Conservation (phyloP, 2,329 filamentous ascomycete species). For the Colletotrichum sp. region DNA sequence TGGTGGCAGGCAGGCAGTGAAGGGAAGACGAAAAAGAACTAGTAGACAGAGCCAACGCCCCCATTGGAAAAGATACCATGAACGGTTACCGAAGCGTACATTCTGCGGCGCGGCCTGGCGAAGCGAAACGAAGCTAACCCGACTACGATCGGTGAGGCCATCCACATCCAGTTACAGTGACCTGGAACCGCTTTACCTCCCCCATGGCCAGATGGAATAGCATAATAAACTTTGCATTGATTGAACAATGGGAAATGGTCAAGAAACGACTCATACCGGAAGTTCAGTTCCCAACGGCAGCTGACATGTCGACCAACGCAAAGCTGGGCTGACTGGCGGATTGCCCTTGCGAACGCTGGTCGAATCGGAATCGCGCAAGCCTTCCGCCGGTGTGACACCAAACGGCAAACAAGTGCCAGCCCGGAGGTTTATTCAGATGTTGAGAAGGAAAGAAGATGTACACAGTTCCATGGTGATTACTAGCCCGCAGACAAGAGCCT, state of each 20-base stretch:
- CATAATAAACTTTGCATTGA: constrained; percentile 10
- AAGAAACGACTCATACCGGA: neutral
- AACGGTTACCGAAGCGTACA: constrained; percentile 17
- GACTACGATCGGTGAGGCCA: neutral
- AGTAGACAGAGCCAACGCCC: neutral
- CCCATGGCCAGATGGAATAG: neutral
- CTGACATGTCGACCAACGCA: neutral
- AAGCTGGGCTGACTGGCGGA: neutral
- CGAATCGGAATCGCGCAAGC: constrained; percentile 5
- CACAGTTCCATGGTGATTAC: neutral
- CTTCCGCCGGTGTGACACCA: neutral
- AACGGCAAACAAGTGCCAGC: neutral
- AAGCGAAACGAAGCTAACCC: neutral
- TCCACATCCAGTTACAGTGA: neutral
- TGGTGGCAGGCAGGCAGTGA: neutral
- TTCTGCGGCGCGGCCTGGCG: neutral
- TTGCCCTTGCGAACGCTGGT: neutral
- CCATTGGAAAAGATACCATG: constrained; percentile 15
- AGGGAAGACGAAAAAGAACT: neutral
- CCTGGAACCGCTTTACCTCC: neutral
- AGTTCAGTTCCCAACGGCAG: neutral
- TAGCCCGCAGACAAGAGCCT: neutral
- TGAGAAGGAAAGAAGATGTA: neutral
- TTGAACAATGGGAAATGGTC: neutral
- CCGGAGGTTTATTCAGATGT: neutral